Evolutionary conservation across 129 eudicot species (phyloP), one percentile per base, ranked within the genome.

Genomic region (Helianthus tuberosus): DNA sequence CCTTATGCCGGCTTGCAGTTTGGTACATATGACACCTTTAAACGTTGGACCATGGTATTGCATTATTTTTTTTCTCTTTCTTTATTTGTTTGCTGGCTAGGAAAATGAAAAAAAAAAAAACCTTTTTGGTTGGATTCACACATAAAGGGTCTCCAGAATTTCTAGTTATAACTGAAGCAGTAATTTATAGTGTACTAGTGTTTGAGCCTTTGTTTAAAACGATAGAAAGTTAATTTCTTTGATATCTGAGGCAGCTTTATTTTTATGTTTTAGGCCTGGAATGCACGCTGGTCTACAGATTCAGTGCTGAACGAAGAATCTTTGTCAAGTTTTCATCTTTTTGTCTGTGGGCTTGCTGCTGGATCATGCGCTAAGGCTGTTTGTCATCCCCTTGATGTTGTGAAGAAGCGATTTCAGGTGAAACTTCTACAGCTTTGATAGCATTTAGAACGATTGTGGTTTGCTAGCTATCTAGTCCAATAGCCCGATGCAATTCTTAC

Each of bases 1-100:
- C 98, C 98, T 53, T 94, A 94, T 73, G 98, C 98, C 60, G 98
- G 98, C 17, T 81, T 94, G 72, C 98, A 94, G 78, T 94, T 94
- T 80, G 98, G 98, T 66, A 90, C 97, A 11, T 94, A 90, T 67
- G 98, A 94, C 60, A 86, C 97, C 12, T 90, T 94, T 51, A 94
- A 94, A 83, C 96, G 98, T 35, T 94, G 97, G 98, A 69, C 88
- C 35, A 90, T 86, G 96, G 97, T 93, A 85, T 66, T 69, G 7
- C 60, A 14, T 43, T 41, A 64, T 49, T 48, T 16, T 41, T 12
- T 6, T 6, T 17, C 29, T 50, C 48, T 67, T 11, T 9, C 7
- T 27, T 69, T 72, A 11, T 32, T 43, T 62, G n/a, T 17, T 20
- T 47, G 57, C 7, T 38, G 65, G 64, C 39, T 47, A n/a, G 0